Conservation (phyloP, 2,329 filamentous ascomycete genomes). For the Aspergillus proliferans region DNA sequence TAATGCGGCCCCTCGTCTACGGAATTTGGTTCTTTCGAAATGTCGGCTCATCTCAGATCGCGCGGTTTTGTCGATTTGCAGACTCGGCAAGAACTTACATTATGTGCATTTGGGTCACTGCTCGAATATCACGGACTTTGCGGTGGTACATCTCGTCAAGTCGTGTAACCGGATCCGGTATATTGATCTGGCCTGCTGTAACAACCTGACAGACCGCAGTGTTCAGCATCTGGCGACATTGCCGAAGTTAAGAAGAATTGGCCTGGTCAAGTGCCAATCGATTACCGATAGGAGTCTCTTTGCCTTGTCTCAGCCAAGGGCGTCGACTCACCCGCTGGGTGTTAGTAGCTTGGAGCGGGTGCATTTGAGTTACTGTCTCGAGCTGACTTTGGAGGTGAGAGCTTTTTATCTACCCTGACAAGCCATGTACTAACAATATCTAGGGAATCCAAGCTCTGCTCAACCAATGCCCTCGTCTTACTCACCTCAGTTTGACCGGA, state of each 20-base stretch:
- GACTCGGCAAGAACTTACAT: constrained; percentile 89
- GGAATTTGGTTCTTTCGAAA: constrained; percentile 91
- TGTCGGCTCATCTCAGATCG: constrained; percentile 88
- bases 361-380: constrained; percentile 90
- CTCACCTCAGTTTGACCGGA: constrained; percentile 88
- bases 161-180: constrained; percentile 91
- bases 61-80: constrained; percentile 79
- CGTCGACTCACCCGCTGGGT: constrained; percentile 50
- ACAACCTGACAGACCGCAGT: constrained; percentile 77
- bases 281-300: constrained; percentile 89
- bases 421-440: neutral
- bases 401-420: neutral
- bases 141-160: constrained; percentile 76
- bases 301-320: constrained; percentile 64
- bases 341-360: constrained; percentile 78
- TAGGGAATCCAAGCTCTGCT: constrained; percentile 86
- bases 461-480: constrained; percentile 85
- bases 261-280: constrained; percentile 82
- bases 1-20: constrained; percentile 73
- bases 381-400: constrained; percentile 72
- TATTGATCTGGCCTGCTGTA: constrained; percentile 95
- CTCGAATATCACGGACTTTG: constrained; percentile 79
- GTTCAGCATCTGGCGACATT: constrained; percentile 76
- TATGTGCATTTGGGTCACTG: constrained; percentile 96
- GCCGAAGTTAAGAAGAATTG: constrained; percentile 90